These are phyloP conservation scores for Termitomyces sp. DNA, from an alignment of 768 basidiomycete genomes.

Conservation along the genomic window DNA sequence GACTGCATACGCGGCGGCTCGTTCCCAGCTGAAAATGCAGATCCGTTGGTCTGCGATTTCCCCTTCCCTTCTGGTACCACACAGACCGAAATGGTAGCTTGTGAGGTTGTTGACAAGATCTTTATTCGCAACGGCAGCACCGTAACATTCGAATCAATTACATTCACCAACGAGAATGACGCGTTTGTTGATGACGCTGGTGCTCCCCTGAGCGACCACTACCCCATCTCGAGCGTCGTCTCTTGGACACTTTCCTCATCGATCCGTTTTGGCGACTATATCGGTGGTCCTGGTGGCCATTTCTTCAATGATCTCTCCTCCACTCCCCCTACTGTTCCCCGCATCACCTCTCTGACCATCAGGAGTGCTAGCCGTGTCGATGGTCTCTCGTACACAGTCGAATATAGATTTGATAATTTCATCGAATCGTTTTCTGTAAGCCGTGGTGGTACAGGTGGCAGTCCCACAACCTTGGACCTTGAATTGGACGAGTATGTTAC, in stretches of 20 bases:
- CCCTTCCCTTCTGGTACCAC: constrained; percentile 29
- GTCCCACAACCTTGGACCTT: constrained; percentile 24
- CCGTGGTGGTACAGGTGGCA: constrained; percentile 35
- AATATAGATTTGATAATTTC: constrained; percentile 13
- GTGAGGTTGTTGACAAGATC: constrained; percentile 39
- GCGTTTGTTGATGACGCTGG: too few relatives aligned
- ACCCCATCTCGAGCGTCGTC: constrained; percentile 27
- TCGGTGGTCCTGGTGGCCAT: constrained; percentile 31
- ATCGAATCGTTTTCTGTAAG: constrained; percentile 7
- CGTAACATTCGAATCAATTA: constrained; percentile 22
- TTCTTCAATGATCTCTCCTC: constrained; percentile 29
- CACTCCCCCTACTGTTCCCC: constrained; percentile 18
- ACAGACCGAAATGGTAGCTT: constrained; percentile 25
- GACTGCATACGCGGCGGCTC: constrained; percentile 23
- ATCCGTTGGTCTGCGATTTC: constrained; percentile 27
- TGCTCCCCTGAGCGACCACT: too few relatives aligned
- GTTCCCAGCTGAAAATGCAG: constrained; percentile 23
- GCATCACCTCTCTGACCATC: constrained; percentile 28
- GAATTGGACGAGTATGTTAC: constrained; percentile 23
- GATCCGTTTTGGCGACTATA: constrained; percentile 28
- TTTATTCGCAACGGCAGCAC: constrained; percentile 24
- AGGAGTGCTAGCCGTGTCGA: constrained; percentile 31
- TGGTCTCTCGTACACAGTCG: constrained; percentile 25
- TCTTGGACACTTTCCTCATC: constrained; percentile 29
- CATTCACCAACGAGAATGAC: too few relatives aligned